Base-by-base conservation (phyloP, 2,329 filamentous ascomycete genomes). In the Aureobasidium melanogenum region DNA sequence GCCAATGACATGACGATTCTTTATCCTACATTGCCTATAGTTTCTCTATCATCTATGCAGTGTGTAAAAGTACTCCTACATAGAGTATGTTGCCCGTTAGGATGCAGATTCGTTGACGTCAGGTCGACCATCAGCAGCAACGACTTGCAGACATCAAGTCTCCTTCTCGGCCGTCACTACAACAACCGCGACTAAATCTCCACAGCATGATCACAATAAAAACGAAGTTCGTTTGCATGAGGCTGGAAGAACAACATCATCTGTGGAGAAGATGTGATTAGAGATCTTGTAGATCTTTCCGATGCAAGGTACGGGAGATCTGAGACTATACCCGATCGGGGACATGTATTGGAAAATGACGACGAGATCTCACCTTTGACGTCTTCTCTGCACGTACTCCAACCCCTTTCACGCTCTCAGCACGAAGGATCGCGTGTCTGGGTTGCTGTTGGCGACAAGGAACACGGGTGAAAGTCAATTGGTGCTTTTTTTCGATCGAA, bases 271-370 rank as follows among this genome's bases (percentile, higher is more conserved):
- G 50, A 51, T 51, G 15, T 51, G 28, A 19, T 32, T 30, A 32
- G 17, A 48, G 46, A 51, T 51, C 48, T 50, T 3, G 50, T 9
- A 41, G 48, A 51, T 51, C 48, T 51, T 30, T 12, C 15, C 36
- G 38, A 54, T 54, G 50, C 50, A 41, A 54, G 50, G 50, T 54
- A 41, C 26, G 9, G 38, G 5, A 44, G 52, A 56, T 56, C 52
- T 56, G 52, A 56, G 38, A n/a, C 52, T 34, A 34, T 54, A 44
- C 52, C 52, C n/a, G 14, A 44, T 32, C 17, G 14, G 38, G 52
- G 7, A 56, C 26, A 44, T 32, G 15, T 54, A 56, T 56, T 56
- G 52, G 28, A 34, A 50, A 50, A 56, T 44, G 36, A 43, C 52
- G 52, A 44, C 22, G 26, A 44, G 26, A 56, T 44, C 39, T 28